phyloP scores from a whole-genome alignment of 768 basidiomycete genomes.

The Agrocybe chaxingu region DNA sequence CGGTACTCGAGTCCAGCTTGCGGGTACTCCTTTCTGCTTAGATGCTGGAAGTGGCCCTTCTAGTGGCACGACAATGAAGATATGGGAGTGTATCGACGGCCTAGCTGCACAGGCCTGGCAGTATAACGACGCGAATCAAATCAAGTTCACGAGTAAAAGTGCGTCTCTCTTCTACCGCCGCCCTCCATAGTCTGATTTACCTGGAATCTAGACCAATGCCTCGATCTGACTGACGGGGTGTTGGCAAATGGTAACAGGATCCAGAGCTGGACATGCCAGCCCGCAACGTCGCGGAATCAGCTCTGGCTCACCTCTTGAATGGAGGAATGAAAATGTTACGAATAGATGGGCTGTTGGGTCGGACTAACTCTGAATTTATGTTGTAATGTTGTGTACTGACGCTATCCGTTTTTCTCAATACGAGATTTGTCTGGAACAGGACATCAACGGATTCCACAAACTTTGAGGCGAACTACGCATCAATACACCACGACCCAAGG shows the following conservation, averaged over 20 bases:
- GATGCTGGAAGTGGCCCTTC: slow-evolving; percentile 22
- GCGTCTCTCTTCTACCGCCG: not conserved
- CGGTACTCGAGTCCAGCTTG: slow-evolving; percentile 10
- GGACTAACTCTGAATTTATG: no score
- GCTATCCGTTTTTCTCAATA: no score
- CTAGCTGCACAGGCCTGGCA: slow-evolving; percentile 19
- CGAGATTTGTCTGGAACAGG: no score
- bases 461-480: no score
- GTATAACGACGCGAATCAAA: slow-evolving; percentile 14
- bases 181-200: not conserved
- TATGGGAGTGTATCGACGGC: slow-evolving; percentile 16
- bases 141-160: slow-evolving; percentile 9
- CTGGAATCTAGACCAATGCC: slow-evolving; percentile 15
- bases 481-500: no score
- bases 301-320: no score
- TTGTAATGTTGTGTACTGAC: no score
- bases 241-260: slow-evolving; percentile 16
- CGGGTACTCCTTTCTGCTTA: slow-evolving; percentile 20
- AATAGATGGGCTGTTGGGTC: no score
- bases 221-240: slow-evolving; percentile 18
- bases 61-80: slow-evolving; percentile 16
- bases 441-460: no score
- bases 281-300: no score
- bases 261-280: slow-evolving; percentile 20
- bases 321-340: no score